A percentile compares a stretch with the other conserved stretches of the same genome.
phyloP scores from a whole-genome alignment of 2,329 filamentous ascomycete genomes.

The Phyllosticta citribraziliensis region DNA sequence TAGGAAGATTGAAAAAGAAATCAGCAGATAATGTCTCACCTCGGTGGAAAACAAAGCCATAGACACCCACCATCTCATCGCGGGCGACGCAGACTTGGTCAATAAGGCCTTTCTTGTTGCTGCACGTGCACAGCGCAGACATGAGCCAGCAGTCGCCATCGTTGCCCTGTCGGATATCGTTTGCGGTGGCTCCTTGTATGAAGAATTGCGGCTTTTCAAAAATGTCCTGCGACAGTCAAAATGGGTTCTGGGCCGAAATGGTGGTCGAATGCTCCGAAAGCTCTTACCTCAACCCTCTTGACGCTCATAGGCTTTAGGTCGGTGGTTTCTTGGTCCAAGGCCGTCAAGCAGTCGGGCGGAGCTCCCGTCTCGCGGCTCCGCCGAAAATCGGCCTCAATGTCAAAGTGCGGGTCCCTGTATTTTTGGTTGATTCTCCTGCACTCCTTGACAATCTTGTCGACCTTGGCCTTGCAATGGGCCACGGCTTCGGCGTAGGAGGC shows the following conservation, averaged over 20 bases:
- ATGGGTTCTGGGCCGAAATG: background rate
- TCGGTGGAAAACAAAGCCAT: slow-evolving; percentile 75
- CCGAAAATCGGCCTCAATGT: slow-evolving; percentile 61
- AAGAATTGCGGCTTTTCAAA: slow-evolving; percentile 69
- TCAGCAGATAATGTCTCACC: slow-evolving; percentile 21
- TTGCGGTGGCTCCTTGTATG: slow-evolving; percentile 63
- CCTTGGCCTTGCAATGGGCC: slow-evolving; percentile 53
- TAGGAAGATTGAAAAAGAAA: background rate
- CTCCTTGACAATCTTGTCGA: slow-evolving; percentile 46
- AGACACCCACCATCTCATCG: slow-evolving; percentile 66
- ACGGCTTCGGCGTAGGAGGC: slow-evolving; percentile 64
- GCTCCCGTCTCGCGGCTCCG: slow-evolving; percentile 32
- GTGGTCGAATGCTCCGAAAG: background rate
- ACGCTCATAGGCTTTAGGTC: slow-evolving; percentile 57
- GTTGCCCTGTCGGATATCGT: slow-evolving; percentile 67
- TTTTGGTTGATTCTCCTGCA: slow-evolving; percentile 73
- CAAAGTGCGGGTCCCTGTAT: slow-evolving; percentile 74
- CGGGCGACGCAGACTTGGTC: slow-evolving; percentile 63
- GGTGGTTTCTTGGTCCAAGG: slow-evolving; percentile 24
- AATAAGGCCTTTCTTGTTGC: slow-evolving; percentile 60
- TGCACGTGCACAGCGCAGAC: slow-evolving; percentile 66
- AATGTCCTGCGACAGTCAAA: slow-evolving; percentile 55
- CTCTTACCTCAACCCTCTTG: slow-evolving; percentile 52
- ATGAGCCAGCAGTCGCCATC: slow-evolving; percentile 83
- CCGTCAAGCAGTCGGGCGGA: slow-evolving; percentile 40